Percentiles rank a stretch among this genome's conserved stretches.
phyloP scores from a whole-genome alignment of 176 grass and related monocot genomes.

The Pontederia paniculata region DNA sequence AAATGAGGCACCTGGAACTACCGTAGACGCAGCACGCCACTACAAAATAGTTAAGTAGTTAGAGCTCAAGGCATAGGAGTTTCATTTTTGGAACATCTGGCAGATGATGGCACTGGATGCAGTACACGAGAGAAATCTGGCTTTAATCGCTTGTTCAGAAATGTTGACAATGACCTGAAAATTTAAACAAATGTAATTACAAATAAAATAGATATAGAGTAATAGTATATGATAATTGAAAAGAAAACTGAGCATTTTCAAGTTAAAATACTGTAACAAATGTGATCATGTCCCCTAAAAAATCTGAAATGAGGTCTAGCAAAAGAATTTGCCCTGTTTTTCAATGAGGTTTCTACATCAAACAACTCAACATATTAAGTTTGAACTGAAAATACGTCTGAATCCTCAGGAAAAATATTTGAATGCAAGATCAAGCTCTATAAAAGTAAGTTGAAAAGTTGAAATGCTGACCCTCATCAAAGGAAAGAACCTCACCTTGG shows the following conservation, averaged over 20 bases:
- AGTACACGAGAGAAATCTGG: slow-evolving; percentile 20
- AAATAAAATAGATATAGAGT: background rate
- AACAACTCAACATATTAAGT: too few relatives aligned
- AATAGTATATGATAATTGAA: background rate
- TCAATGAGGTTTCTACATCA: too few relatives aligned
- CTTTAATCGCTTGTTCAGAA: slow-evolving; percentile 26
- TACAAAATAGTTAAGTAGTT: background rate
- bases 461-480: background rate
- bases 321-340: too few relatives aligned
- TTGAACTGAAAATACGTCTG: too few relatives aligned
- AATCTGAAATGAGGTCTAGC: too few relatives aligned
- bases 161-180: slow-evolving; percentile 21
- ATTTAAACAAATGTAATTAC: background rate
- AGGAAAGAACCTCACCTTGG: too few relatives aligned
- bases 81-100: slow-evolving; percentile 20
- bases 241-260: background rate
- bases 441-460: background rate
- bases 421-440: background rate
- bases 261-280: too few relatives aligned
- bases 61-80: background rate
- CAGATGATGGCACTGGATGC: slow-evolving; percentile 27
- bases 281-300: too few relatives aligned
- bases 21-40: too few relatives aligned
- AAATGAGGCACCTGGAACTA: too few relatives aligned
- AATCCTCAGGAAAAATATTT: too few relatives aligned